These are phyloP conservation scores for Auricularia heimuer DNA, from an alignment of 768 basidiomycete genomes.

Conservation along the genomic window DNA sequence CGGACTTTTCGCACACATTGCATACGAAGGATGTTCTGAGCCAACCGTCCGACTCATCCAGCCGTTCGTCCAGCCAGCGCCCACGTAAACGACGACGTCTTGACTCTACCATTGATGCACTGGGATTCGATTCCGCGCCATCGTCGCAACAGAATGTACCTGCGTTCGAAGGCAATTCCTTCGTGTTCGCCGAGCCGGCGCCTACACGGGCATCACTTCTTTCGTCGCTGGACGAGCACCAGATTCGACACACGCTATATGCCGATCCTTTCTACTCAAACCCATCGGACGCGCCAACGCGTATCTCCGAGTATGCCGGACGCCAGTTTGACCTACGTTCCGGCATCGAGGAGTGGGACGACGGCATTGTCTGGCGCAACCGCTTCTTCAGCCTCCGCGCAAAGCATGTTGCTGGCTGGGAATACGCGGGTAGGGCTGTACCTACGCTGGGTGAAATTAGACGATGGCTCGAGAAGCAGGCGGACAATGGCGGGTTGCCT, in stretches of 20 bases:
- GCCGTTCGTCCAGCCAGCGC: not conserved
- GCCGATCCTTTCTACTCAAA: constrained; percentile 74
- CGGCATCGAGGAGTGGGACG: constrained; percentile 16
- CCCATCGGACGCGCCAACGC: constrained; percentile 52
- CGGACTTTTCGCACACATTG: not conserved
- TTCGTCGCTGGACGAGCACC: constrained; percentile 27
- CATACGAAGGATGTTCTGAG: not conserved
- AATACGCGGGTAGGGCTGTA: constrained; percentile 66
- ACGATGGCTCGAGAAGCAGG: not conserved
- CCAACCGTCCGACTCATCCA: too few species aligned
- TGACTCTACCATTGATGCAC: not conserved
- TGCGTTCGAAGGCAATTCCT: constrained; percentile 26
- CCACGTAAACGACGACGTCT: not conserved
- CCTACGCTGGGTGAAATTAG: not conserved
- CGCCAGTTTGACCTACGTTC: constrained; percentile 63
- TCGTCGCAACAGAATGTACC: not conserved
- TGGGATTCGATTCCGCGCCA: not conserved
- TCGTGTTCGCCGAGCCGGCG: constrained; percentile 37
- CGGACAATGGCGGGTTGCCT: not conserved
- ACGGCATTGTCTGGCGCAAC: constrained; percentile 3
- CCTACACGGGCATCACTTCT: constrained; percentile 37
- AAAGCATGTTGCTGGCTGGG: constrained; percentile 56
- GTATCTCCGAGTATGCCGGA: constrained; percentile 69
- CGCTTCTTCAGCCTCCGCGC: constrained; percentile 13
- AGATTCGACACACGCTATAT: constrained; percentile 53